phyloP scores from a whole-genome alignment of 2,329 filamentous ascomycete species.

The Niveomyces coronatus region DNA sequence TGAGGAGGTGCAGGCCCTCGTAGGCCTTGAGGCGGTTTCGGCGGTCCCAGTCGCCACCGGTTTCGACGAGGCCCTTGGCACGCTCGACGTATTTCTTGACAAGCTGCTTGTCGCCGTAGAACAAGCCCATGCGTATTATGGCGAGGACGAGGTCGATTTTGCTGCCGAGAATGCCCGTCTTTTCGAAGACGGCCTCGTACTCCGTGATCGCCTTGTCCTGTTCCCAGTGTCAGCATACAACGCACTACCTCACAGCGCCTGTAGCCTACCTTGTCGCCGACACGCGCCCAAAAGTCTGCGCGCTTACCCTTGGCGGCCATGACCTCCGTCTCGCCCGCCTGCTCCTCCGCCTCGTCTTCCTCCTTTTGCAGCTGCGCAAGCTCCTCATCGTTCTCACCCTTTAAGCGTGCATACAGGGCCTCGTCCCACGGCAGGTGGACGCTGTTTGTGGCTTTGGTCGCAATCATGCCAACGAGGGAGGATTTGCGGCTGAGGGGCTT shows the following conservation, averaged over 20 bases:
- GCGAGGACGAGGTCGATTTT: constrained; percentile 97
- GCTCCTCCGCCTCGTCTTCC: constrained; percentile 88
- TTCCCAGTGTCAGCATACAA: constrained; percentile 12
- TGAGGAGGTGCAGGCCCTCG: constrained; percentile 87
- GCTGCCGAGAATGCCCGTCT: constrained; percentile 90
- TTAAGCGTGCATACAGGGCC: constrained; percentile 66
- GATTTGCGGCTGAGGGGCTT: constrained; percentile 57
- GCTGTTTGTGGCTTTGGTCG: constrained; percentile 54
- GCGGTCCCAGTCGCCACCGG: constrained; percentile 95
- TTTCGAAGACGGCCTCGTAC: constrained; percentile 90
- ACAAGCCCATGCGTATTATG: constrained; percentile 89
- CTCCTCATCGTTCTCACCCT: constrained; percentile 69
- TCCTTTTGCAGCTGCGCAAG: constrained; percentile 70
- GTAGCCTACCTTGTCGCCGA: constrained; percentile 77
- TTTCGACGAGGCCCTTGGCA: constrained; percentile 81
- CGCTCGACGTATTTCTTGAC: constrained; percentile 93
- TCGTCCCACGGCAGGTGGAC: constrained; percentile 85
- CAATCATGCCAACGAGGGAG: constrained; percentile 64
- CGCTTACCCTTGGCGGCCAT: constrained; percentile 87
- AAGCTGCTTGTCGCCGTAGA: constrained; percentile 86
- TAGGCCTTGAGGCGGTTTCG: constrained; percentile 98
- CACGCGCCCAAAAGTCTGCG: constrained; percentile 90
- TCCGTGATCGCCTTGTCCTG: constrained; percentile 90
- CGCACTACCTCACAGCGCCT: neutral
- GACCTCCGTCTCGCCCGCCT: constrained; percentile 92